Conservation (phyloP, 2,329 filamentous ascomycete species). For the Cladosporium oxysporum region DNA sequence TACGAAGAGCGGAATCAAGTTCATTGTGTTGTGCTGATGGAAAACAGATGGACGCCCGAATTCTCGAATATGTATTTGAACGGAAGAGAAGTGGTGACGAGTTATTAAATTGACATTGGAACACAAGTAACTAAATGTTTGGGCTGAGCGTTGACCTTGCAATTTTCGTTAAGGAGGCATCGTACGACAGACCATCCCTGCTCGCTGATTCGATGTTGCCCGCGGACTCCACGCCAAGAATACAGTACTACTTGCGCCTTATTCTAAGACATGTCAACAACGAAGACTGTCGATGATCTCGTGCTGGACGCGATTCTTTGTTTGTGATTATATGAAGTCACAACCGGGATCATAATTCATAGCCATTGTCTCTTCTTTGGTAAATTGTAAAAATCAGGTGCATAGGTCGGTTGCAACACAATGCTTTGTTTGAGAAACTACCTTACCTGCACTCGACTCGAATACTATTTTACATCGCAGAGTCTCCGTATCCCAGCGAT, state of each 20-base stretch:
- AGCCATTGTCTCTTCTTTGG: too few relatives aligned
- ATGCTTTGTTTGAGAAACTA: neutral
- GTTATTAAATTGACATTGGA: neutral
- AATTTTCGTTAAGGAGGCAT: constrained; percentile 19
- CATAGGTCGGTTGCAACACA: neutral
- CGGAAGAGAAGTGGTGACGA: neutral
- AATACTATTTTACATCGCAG: neutral
- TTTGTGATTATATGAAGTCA: neutral
- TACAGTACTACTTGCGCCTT: neutral
- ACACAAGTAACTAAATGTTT: neutral
- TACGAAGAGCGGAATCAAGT: constrained; percentile 54
- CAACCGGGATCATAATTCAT: neutral
- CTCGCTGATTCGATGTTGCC: constrained; percentile 10
- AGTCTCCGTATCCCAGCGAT: neutral
- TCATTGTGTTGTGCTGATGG: constrained; percentile 8
- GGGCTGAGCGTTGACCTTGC: constrained; percentile 7
- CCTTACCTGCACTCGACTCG: neutral
- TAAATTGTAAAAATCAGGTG: too few relatives aligned
- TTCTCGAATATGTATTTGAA: neutral
- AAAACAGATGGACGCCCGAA: neutral
- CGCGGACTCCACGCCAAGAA: constrained; percentile 19
- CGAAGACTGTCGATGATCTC: neutral
- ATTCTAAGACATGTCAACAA: neutral
- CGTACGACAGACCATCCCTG: constrained; percentile 20
- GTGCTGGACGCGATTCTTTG: neutral